Base-by-base conservation (phyloP, 108 stramenopile species). In the Chaetoceros muelleri region DNA sequence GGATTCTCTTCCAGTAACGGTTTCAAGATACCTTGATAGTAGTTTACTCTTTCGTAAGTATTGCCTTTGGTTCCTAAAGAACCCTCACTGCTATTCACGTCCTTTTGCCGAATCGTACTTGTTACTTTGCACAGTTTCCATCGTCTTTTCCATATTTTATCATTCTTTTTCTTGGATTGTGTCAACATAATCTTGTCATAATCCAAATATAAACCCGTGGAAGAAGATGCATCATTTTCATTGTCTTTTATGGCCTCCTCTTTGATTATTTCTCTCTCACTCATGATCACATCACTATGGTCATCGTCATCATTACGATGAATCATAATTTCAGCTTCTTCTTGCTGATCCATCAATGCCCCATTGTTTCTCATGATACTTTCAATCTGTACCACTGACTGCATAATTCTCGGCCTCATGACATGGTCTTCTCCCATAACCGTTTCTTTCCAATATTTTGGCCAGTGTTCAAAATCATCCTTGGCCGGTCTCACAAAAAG, bases 391-490 rank as follows among this genome's bases (percentile, higher is more conserved):
- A 22, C 24, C 23, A 66, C 61, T 25, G 48, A 31, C 31, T 23
- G 1, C 21, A 46, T 28, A 19, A 75, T 20, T 17, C 28, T 50
- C 3, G 28, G 13, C 5, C 13, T 40, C 13, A 13, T 40, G 34
- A 40, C 34, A 40, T 5, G 5, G 13, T 40, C 34, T 40, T 40
- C 8, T 40, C 13, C 34, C 13, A 40, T 10, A 10, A 13, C 13
- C 34, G 34, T 10, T 0, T 63, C 50, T 54, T 58, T 80, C 74
- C 79, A 82, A 18, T 31, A 55, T 17, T 67, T 65, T 18, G 83
- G 83, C 87, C 87, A 88, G 10, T 13, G 22, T 30, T 69, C 56
- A 52, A 79, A 76, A 58, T 87, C 82, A 13, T 47, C 3, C 20
- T 51, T 17, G 24, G 47, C 24, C 5, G 87, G 87, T 8, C 66